phyloP scores from a whole-genome alignment of 1,139 yeast genomes.

The Geotrichum macrosporum region DNA sequence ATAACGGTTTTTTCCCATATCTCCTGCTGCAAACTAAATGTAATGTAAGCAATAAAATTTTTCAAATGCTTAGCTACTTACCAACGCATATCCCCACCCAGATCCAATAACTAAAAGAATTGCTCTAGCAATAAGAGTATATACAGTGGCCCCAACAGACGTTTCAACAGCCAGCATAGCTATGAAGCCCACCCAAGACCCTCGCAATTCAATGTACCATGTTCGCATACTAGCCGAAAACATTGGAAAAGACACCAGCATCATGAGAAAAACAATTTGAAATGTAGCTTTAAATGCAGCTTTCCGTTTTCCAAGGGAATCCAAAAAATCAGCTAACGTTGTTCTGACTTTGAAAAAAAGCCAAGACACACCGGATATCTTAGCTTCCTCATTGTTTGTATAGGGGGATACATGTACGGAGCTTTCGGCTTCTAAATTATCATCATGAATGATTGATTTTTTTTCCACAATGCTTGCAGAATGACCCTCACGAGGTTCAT shows the following conservation, averaged over 20 bases:
- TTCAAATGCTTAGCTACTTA: background rate
- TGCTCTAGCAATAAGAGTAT: conserved; percentile 45
- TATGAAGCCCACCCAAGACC: conserved; percentile 52
- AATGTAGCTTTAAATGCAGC: conserved; percentile 45
- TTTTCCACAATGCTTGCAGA: conserved; percentile 23
- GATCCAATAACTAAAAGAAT: conserved; percentile 48
- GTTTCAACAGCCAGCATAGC: conserved; percentile 49
- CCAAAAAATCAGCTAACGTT: conserved; percentile 25
- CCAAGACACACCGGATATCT: background rate
- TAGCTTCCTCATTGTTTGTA: conserved; percentile 5
- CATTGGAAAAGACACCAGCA: conserved; percentile 49
- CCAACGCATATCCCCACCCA: conserved; percentile 45
- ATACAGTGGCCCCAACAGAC: conserved; percentile 49
- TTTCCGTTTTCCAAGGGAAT: conserved; percentile 32
- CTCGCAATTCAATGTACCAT: conserved; percentile 47
- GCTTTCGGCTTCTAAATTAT: conserved; percentile 1
- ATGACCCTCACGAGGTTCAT: conserved; percentile 29
- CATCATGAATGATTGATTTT: conserved; percentile 5
- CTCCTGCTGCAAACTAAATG: conserved; percentile 41
- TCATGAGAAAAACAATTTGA: conserved; percentile 44
- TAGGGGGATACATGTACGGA: conserved; percentile 1
- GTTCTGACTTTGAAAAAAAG: conserved; percentile 13
- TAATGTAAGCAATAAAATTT: background rate
- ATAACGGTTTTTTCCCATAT: conserved; percentile 41
- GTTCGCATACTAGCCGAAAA: conserved; percentile 43